Conservation (phyloP, 768 basidiomycete species). For the Hygrocybe coccinea region DNA sequence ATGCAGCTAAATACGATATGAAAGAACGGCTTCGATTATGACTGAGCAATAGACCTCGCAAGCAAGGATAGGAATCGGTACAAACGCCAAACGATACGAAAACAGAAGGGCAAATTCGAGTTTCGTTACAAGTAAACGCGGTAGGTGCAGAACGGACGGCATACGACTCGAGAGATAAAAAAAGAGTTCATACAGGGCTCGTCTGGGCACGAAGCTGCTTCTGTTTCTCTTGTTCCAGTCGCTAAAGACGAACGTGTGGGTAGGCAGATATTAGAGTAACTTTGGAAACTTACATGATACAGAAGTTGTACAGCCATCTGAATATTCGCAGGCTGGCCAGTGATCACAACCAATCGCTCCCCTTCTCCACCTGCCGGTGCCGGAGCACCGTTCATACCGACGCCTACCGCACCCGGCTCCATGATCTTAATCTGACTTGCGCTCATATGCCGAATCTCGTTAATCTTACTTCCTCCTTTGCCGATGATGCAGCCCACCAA, state of each 20-base stretch:
- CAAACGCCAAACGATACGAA: constrained; percentile 4
- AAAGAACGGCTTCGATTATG: too few relatives aligned
- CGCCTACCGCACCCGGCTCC: constrained; percentile 84
- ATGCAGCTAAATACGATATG: too few relatives aligned
- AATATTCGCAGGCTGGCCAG: constrained; percentile 90
- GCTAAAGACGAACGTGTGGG: constrained; percentile 38
- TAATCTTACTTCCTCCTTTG: constrained; percentile 97
- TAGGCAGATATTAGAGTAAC: not conserved
- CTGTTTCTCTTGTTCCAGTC: constrained; percentile 85
- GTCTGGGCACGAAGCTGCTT: constrained; percentile 58
- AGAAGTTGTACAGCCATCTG: constrained; percentile 93
- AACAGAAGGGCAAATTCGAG: not conserved
- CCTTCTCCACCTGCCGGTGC: constrained; percentile 72
- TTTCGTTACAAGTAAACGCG: not conserved
- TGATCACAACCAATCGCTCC: constrained; percentile 92
- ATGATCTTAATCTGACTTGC: constrained; percentile 97
- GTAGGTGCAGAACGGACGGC: not conserved
- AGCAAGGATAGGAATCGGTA: not conserved
- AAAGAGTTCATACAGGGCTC: constrained; percentile 4
- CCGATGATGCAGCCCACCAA: constrained; percentile 97
- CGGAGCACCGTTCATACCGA: constrained; percentile 64
- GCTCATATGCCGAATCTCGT: constrained; percentile 94
- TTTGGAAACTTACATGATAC: constrained; percentile 57
- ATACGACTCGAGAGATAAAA: not conserved
- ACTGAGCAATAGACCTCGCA: too few relatives aligned